phyloP scores from a whole-genome alignment of 495 filamentous ascomycete species.

The Schizothecium vesticola region DNA sequence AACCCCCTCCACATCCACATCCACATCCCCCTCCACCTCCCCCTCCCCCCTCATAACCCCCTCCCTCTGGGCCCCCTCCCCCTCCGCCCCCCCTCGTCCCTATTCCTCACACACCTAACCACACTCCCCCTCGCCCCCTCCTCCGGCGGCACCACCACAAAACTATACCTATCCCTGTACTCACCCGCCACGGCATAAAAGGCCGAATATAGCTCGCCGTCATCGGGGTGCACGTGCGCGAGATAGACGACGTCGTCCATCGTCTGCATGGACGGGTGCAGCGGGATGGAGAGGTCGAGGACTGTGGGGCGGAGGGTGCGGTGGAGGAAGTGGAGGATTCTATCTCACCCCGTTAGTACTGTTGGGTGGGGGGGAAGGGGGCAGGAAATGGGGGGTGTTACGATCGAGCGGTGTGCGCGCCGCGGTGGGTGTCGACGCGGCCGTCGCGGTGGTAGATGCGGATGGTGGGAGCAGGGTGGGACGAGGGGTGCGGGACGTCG shows the following conservation, averaged over 20 bases:
- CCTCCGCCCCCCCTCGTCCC: conserved; percentile 7
- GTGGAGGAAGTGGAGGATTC: conserved; percentile 27
- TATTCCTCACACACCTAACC: conserved; percentile 29
- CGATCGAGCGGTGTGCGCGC: conserved; percentile 19
- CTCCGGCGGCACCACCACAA: conserved; percentile 23
- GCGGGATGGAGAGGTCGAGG: conserved; percentile 26
- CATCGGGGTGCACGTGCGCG: conserved; percentile 14
- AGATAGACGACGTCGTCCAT: conserved; percentile 20
- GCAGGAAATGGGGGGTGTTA: conserved; percentile 8
- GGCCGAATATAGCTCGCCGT: conserved; percentile 14
- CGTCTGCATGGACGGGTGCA: conserved; percentile 3
- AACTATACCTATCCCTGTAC: conserved; percentile 27
- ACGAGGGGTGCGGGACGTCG: conserved; percentile 11
- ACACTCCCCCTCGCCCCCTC: conserved; percentile 7
- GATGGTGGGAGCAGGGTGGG: conserved; percentile 34
- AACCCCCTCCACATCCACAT: neutral
- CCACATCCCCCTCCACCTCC: neutral
- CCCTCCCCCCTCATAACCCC: neutral
- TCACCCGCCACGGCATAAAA: conserved; percentile 23
- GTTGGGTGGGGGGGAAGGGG: neutral
- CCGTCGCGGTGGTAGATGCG: conserved; percentile 31
- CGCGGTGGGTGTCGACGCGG: conserved; percentile 23
- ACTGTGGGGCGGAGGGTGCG: conserved; percentile 22
- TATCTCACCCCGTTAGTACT: neutral
- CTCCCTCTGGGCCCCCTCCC: neutral